Evolutionary conservation across 1,284 basidiomycete species (phyloP).

Genomic region (Cryptococcus sp.): DNA sequence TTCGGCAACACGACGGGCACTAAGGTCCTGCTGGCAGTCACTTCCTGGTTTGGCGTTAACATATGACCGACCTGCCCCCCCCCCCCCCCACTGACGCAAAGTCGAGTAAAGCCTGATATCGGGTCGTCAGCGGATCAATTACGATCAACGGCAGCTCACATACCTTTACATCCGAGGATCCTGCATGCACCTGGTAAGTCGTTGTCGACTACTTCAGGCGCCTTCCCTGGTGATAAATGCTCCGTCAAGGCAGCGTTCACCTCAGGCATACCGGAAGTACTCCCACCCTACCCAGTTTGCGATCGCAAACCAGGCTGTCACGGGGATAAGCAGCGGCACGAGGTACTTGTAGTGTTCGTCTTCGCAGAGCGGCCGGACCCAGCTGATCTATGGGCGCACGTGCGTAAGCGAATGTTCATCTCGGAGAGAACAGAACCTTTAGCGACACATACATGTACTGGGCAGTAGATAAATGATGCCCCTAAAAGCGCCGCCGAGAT

Average conservation of each 20-base stretch:
- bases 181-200: no score
- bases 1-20: no score
- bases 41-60: no score
- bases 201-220: no score
- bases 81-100: no score
- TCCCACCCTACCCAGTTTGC: constrained; percentile 97
- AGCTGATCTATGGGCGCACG: not conserved
- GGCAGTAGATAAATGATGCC: constrained; percentile 18
- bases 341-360: constrained; percentile 91
- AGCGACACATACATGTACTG: constrained; percentile 4
- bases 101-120: no score
- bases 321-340: constrained; percentile 70
- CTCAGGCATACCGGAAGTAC: constrained; percentile 77
- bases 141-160: no score
- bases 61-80: no score
- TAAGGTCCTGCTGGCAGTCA: no score
- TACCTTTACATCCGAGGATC: no score
- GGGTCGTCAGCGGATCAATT: no score
- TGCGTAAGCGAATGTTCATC: not conserved
- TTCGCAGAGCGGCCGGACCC: constrained; percentile 24
- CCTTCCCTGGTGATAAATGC: no score
- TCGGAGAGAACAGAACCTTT: not conserved
- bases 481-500: constrained; percentile 4
- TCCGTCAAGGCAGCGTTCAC: not conserved
- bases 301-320: constrained; percentile 80